Evolutionary conservation across 306 rosid species (phyloP).

Genomic region (Acacia crassicarpa): DNA sequence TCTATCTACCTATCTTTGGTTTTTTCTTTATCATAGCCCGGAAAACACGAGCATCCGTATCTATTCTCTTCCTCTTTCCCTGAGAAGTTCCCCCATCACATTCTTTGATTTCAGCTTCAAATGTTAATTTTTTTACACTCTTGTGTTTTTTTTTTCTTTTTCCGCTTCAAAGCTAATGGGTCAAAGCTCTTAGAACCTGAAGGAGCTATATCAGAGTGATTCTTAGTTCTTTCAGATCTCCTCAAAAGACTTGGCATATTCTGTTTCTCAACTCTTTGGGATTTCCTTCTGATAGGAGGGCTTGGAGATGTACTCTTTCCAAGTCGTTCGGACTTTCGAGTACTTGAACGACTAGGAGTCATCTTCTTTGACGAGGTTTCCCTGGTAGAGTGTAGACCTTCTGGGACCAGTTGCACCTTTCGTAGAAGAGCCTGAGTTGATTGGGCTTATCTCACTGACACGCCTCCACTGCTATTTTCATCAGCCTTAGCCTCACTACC

Average conservation of each 20-base stretch:
- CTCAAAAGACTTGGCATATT: slow-evolving; percentile 48
- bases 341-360: not conserved
- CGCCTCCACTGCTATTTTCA: slow-evolving; percentile 40
- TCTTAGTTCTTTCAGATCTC: slow-evolving; percentile 62
- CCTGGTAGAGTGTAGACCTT: slow-evolving; percentile 32
- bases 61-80: slow-evolving; percentile 31
- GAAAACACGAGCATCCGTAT: slow-evolving; percentile 48
- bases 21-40: slow-evolving; percentile 28
- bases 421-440: slow-evolving; percentile 29
- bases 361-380: slow-evolving; percentile 28
- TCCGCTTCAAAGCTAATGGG: slow-evolving; percentile 33
- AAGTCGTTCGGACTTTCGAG: slow-evolving; percentile 27
- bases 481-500: slow-evolving; percentile 43
- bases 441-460: slow-evolving; percentile 28
- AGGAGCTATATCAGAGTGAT: slow-evolving; percentile 25
- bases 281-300: slow-evolving; percentile 30
- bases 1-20: slow-evolving; percentile 23
- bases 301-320: slow-evolving; percentile 36
- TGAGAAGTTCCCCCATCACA: slow-evolving; percentile 26
- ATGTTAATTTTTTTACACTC: slow-evolving; percentile 33
- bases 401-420: slow-evolving; percentile 42
- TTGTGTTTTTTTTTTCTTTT: slow-evolving; percentile 39
- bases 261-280: slow-evolving; percentile 40
- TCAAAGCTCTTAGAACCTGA: slow-evolving; percentile 39
- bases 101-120: slow-evolving; percentile 34